Base-by-base conservation (phyloP, 1,139 yeast species). In the Yamadazyma songkhlaensis region DNA sequence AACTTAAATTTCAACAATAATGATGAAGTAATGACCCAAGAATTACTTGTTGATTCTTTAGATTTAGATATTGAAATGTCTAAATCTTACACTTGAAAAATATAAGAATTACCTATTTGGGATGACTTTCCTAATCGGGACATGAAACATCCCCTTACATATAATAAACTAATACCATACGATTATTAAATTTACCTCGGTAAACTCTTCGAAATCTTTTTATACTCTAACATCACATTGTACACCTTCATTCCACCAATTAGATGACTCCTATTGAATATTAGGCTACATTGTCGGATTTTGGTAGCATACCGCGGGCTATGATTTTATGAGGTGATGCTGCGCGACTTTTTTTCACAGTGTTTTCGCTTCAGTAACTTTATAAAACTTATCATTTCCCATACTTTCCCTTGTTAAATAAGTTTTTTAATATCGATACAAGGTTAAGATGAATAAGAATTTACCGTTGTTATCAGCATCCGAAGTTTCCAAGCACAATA, bases 401-500 rank as follows among this genome's bases (percentile, higher is more conserved):
- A 17, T 17, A 17, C 6, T 17, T 17, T 6, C 20, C 20, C 20
- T 17, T 17, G n/a, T n/a, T n/a, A n/a, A n/a, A n/a, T n/a, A n/a
- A n/a, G n/a, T n/a, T n/a, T n/a, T n/a, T n/a, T n/a, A n/a, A n/a
- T n/a, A n/a, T n/a, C n/a, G n/a, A n/a, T n/a, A n/a, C n/a, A n/a
- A n/a, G n/a, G n/a, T n/a, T n/a, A n/a, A 24, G 26, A 57, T 56
- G 63, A 46, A 50, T 25, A 57, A 46, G 45, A 61, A 51, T 39
- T 56, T 67, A 40, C 72, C 71, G n/a, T 55, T 67, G 31, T 37
- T 67, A 23, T 49, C 71, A 3, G 48, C 54, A 4, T 29, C 62
- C 60, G 57, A 73, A 40, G 72, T 86, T 11, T 62, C 62, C 21
- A 50, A 57, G 29, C 94, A 85, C 58, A 66, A 65, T 54, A 60